Evolutionary conservation across 345 rosid species (phyloP).

Genomic region (Pelargonium nanum): DNA sequence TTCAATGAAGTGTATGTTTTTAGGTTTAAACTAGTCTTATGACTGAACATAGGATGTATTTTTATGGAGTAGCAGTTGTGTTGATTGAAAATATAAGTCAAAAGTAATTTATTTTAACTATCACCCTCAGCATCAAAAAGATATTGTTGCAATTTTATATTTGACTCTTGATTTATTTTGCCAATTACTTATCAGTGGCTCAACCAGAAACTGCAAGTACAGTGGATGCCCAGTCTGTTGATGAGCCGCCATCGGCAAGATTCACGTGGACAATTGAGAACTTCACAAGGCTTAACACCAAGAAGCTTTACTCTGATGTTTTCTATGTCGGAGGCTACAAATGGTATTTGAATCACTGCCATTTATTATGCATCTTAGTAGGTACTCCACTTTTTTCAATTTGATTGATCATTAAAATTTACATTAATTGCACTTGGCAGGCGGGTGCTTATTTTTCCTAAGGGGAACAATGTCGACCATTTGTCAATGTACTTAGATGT

Average conservation of each 20-base stretch:
- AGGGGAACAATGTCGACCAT: constrained; percentile 35
- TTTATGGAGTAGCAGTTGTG: neutral
- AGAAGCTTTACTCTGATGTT: constrained; percentile 31
- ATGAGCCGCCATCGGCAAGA: constrained; percentile 39
- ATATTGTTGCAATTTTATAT: neutral
- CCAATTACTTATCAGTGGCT: constrained; percentile 17
- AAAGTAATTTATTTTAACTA: neutral
- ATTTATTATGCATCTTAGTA: neutral
- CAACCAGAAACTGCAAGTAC: constrained; percentile 33
- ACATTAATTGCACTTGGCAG: constrained; percentile 15
- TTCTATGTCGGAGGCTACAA: constrained; percentile 35
- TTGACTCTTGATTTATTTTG: neutral
- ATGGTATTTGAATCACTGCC: constrained; percentile 18
- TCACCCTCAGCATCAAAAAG: neutral
- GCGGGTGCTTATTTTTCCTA: constrained; percentile 37
- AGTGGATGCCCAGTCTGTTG: constrained; percentile 35
- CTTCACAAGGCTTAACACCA: constrained; percentile 27
- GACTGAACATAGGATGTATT: too few species aligned
- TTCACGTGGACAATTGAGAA: constrained; percentile 38
- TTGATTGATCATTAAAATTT: neutral
- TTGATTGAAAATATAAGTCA: too few species aligned
- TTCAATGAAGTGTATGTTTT: neutral
- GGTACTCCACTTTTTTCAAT: neutral
- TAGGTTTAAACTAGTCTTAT: neutral
- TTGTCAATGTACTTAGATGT: constrained; percentile 35